phyloP scores from a whole-genome alignment of 2,329 filamentous ascomycete genomes.

The Orbilia brochopaga region DNA sequence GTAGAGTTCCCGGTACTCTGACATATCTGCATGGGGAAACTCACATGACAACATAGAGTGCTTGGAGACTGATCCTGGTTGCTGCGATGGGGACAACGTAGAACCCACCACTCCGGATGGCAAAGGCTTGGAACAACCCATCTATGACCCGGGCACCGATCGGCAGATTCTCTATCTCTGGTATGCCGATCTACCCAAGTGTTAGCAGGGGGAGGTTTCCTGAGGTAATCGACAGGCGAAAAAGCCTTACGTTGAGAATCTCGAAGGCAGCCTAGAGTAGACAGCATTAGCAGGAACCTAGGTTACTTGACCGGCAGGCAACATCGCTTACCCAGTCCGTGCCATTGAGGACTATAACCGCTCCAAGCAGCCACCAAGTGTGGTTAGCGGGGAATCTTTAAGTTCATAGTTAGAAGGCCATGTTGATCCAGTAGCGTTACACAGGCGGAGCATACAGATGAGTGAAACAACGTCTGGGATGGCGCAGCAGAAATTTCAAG shows the following conservation, averaged over 20 bases:
- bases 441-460: slow-evolving; percentile 57
- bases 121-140: slow-evolving; percentile 64
- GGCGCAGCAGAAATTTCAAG: slow-evolving; percentile 64
- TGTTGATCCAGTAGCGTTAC: neutral
- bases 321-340: slow-evolving; percentile 58
- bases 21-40: slow-evolving; percentile 4
- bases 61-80: slow-evolving; percentile 62
- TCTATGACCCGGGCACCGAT: slow-evolving; percentile 60
- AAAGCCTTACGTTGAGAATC: slow-evolving; percentile 56
- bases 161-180: slow-evolving; percentile 58
- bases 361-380: slow-evolving; percentile 63
- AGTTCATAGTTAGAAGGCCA: slow-evolving; percentile 1
- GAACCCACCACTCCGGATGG: slow-evolving; percentile 63
- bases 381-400: slow-evolving; percentile 61
- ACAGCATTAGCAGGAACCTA: neutral
- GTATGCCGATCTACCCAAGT: slow-evolving; percentile 58
- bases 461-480: slow-evolving; percentile 65
- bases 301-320: too few relatives aligned
- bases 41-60: slow-evolving; percentile 65
- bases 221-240: neutral
- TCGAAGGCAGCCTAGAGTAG: slow-evolving; percentile 55
- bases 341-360: slow-evolving; percentile 62
- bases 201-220: neutral
- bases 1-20: neutral
- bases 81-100: slow-evolving; percentile 61